A percentile compares a stretch with the other conserved stretches of the same genome.
phyloP scores from a whole-genome alignment of 169 alveolate genomes.

The Besnoitia besnoiti region DNA sequence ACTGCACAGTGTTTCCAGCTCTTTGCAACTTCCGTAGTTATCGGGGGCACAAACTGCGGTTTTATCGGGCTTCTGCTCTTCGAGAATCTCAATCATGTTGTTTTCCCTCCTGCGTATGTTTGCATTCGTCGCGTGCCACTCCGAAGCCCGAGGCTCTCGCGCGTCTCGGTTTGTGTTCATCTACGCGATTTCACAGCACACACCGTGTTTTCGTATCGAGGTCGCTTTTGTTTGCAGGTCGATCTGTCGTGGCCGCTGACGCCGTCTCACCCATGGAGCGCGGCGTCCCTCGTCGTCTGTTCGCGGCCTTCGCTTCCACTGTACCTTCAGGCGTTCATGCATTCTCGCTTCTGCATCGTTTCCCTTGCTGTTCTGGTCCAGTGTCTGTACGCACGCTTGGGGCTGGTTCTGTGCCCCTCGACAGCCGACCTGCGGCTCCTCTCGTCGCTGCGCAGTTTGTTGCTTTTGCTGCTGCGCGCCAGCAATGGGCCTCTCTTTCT shows the following conservation, averaged over 20 bases:
- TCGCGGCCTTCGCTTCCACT: not conserved
- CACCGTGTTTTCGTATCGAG: too few species aligned
- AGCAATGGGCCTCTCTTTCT: slow-evolving; percentile 16
- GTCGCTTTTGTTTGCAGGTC: not conserved
- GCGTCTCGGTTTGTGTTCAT: too few species aligned
- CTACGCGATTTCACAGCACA: too few species aligned
- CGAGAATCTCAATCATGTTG: too few species aligned
- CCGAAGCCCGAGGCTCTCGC: too few species aligned
- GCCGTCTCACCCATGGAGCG: slow-evolving; percentile 23
- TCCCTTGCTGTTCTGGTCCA: not conserved
- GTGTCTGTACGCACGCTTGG: slow-evolving; percentile 36
- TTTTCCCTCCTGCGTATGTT: too few species aligned
- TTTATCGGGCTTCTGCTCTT: too few species aligned
- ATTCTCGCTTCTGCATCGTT: not conserved
- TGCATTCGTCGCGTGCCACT: too few species aligned
- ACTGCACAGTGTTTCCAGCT: too few species aligned
- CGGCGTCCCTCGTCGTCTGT: not conserved
- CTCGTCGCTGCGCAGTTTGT: not conserved
- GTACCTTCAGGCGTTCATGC: not conserved
- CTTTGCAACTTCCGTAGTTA: too few species aligned
- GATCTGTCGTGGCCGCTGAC: slow-evolving; percentile 8
- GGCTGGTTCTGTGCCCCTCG: not conserved
- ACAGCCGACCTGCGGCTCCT: slow-evolving; percentile 28
- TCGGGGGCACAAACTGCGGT: too few species aligned
- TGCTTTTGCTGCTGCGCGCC: not conserved